Percentiles rank a stretch among this genome's conserved stretches.
Evolutionary conservation across 345 rosid species (phyloP).

Genomic region (Nephelium lappaceum): DNA sequence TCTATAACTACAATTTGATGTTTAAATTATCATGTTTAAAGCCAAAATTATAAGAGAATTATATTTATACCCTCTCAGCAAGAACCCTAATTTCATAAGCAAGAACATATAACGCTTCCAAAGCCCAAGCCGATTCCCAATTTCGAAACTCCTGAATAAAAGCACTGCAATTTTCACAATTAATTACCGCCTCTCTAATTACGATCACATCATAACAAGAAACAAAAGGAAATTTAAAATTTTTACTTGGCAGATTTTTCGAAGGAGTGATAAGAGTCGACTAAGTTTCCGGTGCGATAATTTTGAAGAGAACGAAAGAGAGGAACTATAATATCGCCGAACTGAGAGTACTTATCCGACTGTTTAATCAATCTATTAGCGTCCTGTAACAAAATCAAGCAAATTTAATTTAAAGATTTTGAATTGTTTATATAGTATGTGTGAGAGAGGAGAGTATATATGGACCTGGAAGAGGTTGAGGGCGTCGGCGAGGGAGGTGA

Average conservation of each 20-base stretch:
- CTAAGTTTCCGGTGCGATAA: conserved; percentile 65
- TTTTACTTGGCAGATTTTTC: conserved; percentile 84
- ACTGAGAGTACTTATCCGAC: conserved; percentile 72
- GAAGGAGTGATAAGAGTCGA: conserved; percentile 71
- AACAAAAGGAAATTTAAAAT: neutral
- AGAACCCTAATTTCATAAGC: conserved; percentile 94
- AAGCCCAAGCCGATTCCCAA: conserved; percentile 98
- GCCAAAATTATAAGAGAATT: neutral
- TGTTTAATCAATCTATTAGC: conserved; percentile 73
- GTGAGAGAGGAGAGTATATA: neutral
- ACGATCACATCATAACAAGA: neutral
- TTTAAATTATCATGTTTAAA: too few species aligned
- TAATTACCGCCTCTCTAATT: neutral
- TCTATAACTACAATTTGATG: neutral
- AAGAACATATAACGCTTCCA: conserved; percentile 80
- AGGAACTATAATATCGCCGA: conserved; percentile 63
- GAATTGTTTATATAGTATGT: neutral
- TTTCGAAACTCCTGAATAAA: conserved; percentile 97
- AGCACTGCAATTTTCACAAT: conserved; percentile 50
- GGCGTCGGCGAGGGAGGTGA: conserved; percentile 84
- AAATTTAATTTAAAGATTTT: neutral
- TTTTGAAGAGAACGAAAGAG: conserved; percentile 81
- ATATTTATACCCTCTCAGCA: conserved; percentile 73
- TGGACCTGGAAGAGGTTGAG: conserved; percentile 69
- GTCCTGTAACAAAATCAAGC: conserved; percentile 47